Conservation (phyloP, 495 filamentous ascomycete genomes). For the Rhizodiscina lignyota region DNA sequence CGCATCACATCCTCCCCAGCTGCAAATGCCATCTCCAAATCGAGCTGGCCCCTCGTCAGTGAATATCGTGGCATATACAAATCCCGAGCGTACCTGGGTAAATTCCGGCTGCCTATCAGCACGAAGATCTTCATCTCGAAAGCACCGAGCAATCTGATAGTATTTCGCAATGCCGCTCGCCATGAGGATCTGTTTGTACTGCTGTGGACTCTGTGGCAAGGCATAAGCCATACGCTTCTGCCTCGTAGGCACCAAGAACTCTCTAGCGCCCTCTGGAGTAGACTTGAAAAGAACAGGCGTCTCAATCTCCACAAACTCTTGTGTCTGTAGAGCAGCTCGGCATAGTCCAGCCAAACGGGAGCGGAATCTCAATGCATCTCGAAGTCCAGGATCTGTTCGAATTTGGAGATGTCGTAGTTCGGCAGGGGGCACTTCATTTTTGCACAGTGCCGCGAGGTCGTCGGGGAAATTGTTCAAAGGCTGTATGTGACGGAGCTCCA, state of each 20-base stretch:
- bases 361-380: constrained; percentile 44
- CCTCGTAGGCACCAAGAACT: constrained; percentile 88
- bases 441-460: too few species aligned
- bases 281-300: constrained; percentile 94
- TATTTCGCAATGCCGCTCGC: constrained; percentile 68
- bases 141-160: constrained; percentile 87
- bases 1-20: constrained; percentile 57
- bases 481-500: constrained; percentile 45
- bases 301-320: constrained; percentile 63
- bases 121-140: constrained; percentile 85
- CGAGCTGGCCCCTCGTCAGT: constrained; percentile 51
- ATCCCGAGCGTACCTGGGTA: constrained; percentile 48
- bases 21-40: constrained; percentile 83
- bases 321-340: constrained; percentile 31
- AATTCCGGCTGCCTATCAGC: constrained; percentile 95
- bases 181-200: constrained; percentile 98
- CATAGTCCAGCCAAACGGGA: constrained; percentile 32
- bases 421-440: constrained; percentile 54
- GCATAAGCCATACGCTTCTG: constrained; percentile 65
- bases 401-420: constrained; percentile 73
- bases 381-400: constrained; percentile 46
- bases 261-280: constrained; percentile 85
- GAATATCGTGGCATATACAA: constrained; percentile 1
- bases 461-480: constrained; percentile 60
- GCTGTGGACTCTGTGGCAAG: constrained; percentile 88